Base-by-base conservation (phyloP, 73 alveolate species). In the Breviolum minutum region DNA sequence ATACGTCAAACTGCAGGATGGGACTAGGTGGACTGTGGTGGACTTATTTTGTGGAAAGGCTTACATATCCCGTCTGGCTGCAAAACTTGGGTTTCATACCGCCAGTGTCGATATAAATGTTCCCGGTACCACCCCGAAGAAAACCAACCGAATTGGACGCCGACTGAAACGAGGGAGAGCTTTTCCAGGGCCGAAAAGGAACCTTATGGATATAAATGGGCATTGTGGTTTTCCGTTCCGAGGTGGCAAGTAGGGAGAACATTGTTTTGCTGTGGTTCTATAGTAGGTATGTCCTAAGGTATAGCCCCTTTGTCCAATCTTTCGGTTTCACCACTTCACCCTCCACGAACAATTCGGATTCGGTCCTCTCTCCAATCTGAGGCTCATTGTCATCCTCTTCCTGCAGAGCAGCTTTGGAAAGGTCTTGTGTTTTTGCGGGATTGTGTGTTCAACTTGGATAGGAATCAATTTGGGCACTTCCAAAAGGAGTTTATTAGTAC, bases 21-120 rank as follows among this genome's bases (percentile, higher is more conserved):
- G 32, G 71, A 9, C 30, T 7, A 29, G 71, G 17, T 82, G 70
- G 71, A 32, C 68, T 19, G 90, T 82, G 29, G 19, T 82, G 20
- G 90, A 82, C 24, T 32, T 82, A 32, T 82, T 82, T 48, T 48
- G 90, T 82, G 90, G 90, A 0, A 20, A 32, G 16, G 90, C 90
- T 4, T 19, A 70, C 54, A 48, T 82, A 9, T 82, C 90, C 48
- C 26, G 24, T n/a, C 71, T 82, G 48, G 90, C 71, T 26, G 90
- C 90, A 4, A 19, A 16, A 20, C 14, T 82, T 48, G 90, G 90
- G 32, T 19, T 82, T n/a, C 17, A 20, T 48, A 82, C 90, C 14
- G 68, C 70, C 90, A 82, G 90, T 48, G 19, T 48, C 26, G 90
- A 82, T 48, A 30, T 82, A 13, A 32, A 7, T 0, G 17, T 82